Percentiles rank a stretch among this genome's conserved stretches.
Conservation (phyloP, 2,329 filamentous ascomycete genomes). For the Monilinia aucupariae region DNA sequence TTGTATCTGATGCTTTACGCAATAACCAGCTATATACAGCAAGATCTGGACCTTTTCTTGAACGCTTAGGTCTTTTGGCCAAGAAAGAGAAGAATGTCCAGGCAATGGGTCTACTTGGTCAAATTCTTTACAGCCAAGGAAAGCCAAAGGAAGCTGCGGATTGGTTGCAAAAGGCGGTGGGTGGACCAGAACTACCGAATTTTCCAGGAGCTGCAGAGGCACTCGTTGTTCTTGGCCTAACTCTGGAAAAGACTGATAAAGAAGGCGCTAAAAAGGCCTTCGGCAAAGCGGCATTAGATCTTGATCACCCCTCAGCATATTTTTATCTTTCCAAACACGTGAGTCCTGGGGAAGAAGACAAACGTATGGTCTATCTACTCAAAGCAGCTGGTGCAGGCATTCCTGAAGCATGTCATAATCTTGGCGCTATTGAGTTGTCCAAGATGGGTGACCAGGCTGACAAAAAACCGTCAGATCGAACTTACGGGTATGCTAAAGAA, state of each 20-base stretch:
- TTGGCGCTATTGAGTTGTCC: slow-evolving; percentile 29
- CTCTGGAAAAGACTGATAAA: slow-evolving; percentile 21
- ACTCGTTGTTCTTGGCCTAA: slow-evolving; percentile 25
- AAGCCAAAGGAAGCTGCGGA: slow-evolving; percentile 25
- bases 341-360: slow-evolving; percentile 19
- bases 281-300: slow-evolving; percentile 31
- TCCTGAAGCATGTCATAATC: slow-evolving; percentile 31
- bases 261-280: slow-evolving; percentile 27
- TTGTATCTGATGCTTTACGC: slow-evolving; percentile 24
- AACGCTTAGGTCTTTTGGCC: slow-evolving; percentile 26
- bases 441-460: slow-evolving; percentile 18
- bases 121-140: slow-evolving; percentile 24
- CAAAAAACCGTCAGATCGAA: slow-evolving; percentile 17
- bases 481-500: slow-evolving; percentile 32
- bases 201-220: slow-evolving; percentile 31
- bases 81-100: slow-evolving; percentile 28
- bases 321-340: slow-evolving; percentile 31
- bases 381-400: slow-evolving; percentile 34
- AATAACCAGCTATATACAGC: slow-evolving; percentile 6
- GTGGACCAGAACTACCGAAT: slow-evolving; percentile 16
- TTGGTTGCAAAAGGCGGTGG: slow-evolving; percentile 29
- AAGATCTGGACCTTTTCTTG: slow-evolving; percentile 19
- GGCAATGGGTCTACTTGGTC: slow-evolving; percentile 32
- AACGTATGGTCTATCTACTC: slow-evolving; percentile 27
- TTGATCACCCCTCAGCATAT: slow-evolving; percentile 32